Percentiles rank a stretch among this genome's conserved stretches.
Conservation (phyloP, 1,284 basidiomycete species). For the Heterobasidion irregulare region DNA sequence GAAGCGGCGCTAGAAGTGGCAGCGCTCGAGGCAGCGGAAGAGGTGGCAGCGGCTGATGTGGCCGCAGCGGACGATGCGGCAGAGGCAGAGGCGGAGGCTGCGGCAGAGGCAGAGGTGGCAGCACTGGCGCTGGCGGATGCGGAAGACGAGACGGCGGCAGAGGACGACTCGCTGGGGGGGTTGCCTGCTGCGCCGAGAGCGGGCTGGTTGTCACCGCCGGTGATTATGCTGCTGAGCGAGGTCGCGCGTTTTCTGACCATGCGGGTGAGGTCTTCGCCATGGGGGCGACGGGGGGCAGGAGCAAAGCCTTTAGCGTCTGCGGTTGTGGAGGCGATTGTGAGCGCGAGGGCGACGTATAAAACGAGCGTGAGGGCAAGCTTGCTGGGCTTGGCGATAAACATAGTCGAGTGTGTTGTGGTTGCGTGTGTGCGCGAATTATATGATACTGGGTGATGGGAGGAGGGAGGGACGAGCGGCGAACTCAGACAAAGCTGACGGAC, state of each 20-base stretch:
- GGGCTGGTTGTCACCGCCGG: constrained; percentile 13
- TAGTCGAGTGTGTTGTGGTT: constrained; percentile 13
- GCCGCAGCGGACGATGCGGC: constrained; percentile 14
- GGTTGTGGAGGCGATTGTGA: constrained; percentile 30
- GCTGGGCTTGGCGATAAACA: constrained; percentile 35
- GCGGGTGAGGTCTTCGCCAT: constrained; percentile 46
- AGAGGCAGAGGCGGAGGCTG: not conserved
- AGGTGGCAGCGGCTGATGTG: constrained; percentile 2
- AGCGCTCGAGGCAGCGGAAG: not conserved
- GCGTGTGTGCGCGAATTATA: not conserved
- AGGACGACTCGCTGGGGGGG: not conserved
- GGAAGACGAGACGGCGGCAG: not conserved
- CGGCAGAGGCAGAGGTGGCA: constrained; percentile 10
- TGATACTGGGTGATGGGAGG: not conserved
- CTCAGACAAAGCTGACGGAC: no score
- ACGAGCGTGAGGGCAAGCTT: constrained; percentile 53
- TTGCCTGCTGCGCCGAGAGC: constrained; percentile 5
- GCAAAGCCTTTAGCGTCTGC: constrained; percentile 38
- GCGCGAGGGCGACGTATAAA: constrained; percentile 42
- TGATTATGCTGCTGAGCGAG: constrained; percentile 2
- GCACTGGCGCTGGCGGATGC: not conserved
- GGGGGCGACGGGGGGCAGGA: constrained; percentile 34
- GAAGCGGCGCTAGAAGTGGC: constrained; percentile 1
- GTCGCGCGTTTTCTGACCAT: constrained; percentile 54
- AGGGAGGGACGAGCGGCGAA: not conserved